These are phyloP conservation scores for Aspergillus heteromorphus DNA, from an alignment of 495 filamentous ascomycete species.

Conservation along the genomic window DNA sequence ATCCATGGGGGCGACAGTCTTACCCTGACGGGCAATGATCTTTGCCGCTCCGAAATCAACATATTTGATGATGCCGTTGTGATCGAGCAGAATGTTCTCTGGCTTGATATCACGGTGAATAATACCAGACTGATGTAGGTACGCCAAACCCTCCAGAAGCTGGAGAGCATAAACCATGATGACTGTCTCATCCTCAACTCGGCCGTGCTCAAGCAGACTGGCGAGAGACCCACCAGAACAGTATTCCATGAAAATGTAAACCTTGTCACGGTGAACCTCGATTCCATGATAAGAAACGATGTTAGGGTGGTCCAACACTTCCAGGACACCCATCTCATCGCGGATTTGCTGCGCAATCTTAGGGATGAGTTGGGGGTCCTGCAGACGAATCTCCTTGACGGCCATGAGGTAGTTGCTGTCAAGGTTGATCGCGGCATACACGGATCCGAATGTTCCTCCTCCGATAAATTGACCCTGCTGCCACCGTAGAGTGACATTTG, in stretches of 20 bases:
- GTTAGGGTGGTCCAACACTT: slow-evolving; percentile 93
- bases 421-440: slow-evolving; percentile 94
- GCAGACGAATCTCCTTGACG: slow-evolving; percentile 95
- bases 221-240: slow-evolving; percentile 95
- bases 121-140: slow-evolving; percentile 84
- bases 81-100: slow-evolving; percentile 95
- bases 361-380: slow-evolving; percentile 93
- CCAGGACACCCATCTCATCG: slow-evolving; percentile 94
- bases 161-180: slow-evolving; percentile 97
- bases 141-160: slow-evolving; percentile 90
- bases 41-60: slow-evolving; percentile 98
- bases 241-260: slow-evolving; percentile 99
- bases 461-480: slow-evolving; percentile 97
- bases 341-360: slow-evolving; percentile 88
- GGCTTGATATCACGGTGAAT: slow-evolving; percentile 98
- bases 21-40: slow-evolving; percentile 90
- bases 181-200: slow-evolving; percentile 96
- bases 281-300: slow-evolving; percentile 97
- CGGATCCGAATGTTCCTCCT: slow-evolving; percentile 93
- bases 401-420: slow-evolving; percentile 96
- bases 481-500: slow-evolving; percentile 92
- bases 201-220: slow-evolving; percentile 82
- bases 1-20: slow-evolving; percentile 66
- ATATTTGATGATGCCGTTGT: slow-evolving; percentile 98
- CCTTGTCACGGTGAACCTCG: slow-evolving; percentile 95